Evolutionary conservation across 768 basidiomycete species (phyloP).

Genomic region (Crassisporium funariophilum): DNA sequence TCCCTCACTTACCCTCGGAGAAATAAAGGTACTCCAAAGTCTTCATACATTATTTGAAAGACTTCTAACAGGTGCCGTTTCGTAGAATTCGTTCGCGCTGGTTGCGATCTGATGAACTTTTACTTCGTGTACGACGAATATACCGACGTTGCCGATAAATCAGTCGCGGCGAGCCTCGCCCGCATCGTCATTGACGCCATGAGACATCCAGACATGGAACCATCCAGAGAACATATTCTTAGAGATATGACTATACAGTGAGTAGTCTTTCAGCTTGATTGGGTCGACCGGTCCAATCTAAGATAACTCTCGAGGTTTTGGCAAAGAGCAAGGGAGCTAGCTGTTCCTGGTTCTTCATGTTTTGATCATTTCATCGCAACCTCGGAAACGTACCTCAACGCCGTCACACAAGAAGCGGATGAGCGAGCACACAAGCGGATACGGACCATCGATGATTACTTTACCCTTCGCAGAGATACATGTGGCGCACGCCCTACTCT

Average conservation of each 20-base stretch:
- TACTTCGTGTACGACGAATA: slow-evolving; percentile 55
- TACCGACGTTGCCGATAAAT: slow-evolving; percentile 40
- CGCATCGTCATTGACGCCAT: slow-evolving; percentile 43
- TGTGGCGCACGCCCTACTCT: slow-evolving; percentile 54
- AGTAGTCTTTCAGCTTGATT: too few species aligned
- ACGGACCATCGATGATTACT: slow-evolving; percentile 55
- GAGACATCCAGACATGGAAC: slow-evolving; percentile 34
- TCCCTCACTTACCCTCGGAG: slow-evolving; percentile 19
- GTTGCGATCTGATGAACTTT: slow-evolving; percentile 51
- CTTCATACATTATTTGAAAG: neutral
- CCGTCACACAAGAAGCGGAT: slow-evolving; percentile 44
- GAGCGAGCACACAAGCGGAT: slow-evolving; percentile 39
- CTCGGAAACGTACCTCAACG: slow-evolving; percentile 43
- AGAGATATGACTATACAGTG: slow-evolving; percentile 43
- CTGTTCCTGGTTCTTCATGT: slow-evolving; percentile 18
- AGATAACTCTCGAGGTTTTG: slow-evolving; percentile 26
- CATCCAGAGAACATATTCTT: slow-evolving; percentile 36
- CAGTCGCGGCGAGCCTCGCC: slow-evolving; percentile 30
- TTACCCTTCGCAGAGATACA: slow-evolving; percentile 54
- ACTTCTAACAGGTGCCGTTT: neutral
- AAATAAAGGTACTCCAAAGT: slow-evolving; percentile 10
- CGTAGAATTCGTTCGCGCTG: slow-evolving; percentile 21
- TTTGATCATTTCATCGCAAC: slow-evolving; percentile 33
- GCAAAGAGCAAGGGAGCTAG: slow-evolving; percentile 13
- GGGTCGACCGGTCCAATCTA: too few species aligned